phyloP scores from a whole-genome alignment of 345 rosid species.

The Arabis alpina region DNA sequence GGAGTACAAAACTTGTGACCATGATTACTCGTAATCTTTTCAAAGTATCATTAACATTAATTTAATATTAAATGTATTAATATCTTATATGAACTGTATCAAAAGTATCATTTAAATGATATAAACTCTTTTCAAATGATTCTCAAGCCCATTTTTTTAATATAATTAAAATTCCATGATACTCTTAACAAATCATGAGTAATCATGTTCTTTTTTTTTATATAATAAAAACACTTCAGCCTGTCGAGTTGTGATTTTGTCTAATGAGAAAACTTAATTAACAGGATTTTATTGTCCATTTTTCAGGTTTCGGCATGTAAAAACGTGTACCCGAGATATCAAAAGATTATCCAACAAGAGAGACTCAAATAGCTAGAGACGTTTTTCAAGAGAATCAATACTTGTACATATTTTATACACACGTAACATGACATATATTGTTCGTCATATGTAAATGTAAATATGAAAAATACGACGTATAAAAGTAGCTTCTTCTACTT shows the following conservation, averaged over 20 bases:
- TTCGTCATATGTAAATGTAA: neutral
- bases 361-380: slow-evolving; percentile 51
- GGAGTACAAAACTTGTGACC: neutral
- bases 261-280: neutral
- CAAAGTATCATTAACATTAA: no score
- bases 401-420: slow-evolving; percentile 29
- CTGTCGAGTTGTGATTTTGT: neutral
- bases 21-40: no score
- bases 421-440: slow-evolving; percentile 10
- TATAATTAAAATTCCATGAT: no score
- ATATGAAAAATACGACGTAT: slow-evolving; percentile 22
- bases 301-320: slow-evolving; percentile 89
- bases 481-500: slow-evolving; percentile 26
- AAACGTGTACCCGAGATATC: slow-evolving; percentile 76
- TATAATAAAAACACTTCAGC: no score
- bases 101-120: no score
- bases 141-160: no score
- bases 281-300: neutral
- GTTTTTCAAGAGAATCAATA: slow-evolving; percentile 3
- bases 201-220: no score
- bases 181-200: no score
- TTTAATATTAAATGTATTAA: no score
- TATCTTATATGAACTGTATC: no score
- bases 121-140: no score
- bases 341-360: slow-evolving; percentile 60